These are phyloP conservation scores for Sarocladium strictum DNA, from an alignment of 2,329 filamentous ascomycete genomes.

Conservation along the genomic window DNA sequence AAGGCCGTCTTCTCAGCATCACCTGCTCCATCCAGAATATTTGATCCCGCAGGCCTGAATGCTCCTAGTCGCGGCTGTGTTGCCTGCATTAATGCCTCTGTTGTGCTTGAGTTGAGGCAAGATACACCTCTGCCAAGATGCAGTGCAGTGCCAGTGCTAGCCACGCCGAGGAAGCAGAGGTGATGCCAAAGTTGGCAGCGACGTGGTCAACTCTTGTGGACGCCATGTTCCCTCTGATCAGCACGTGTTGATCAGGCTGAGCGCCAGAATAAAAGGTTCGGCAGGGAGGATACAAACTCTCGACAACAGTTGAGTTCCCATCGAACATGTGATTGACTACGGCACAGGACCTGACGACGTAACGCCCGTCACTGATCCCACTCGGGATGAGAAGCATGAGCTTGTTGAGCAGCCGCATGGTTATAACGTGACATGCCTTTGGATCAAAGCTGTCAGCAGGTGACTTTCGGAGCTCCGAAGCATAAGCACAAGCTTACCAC, in stretches of 20 bases:
- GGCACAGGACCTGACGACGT: conserved; percentile 44
- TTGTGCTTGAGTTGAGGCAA: conserved; percentile 45
- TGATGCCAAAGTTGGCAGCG: conserved; percentile 39
- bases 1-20: too few species aligned
- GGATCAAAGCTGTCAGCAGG: neutral
- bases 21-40: conserved; percentile 11
- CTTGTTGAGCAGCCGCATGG: conserved; percentile 40
- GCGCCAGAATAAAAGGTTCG: conserved; percentile 25
- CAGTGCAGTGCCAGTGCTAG: conserved; percentile 15
- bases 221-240: conserved; percentile 18
- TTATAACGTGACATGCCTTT: conserved; percentile 42
- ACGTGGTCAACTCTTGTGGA: conserved; percentile 22
- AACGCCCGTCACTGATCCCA: conserved; percentile 29
- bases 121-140: conserved; percentile 16
- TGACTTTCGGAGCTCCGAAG: neutral
- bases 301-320: conserved; percentile 8
- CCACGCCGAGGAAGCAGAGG: conserved; percentile 33
- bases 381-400: conserved; percentile 21
- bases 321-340: conserved; percentile 36
- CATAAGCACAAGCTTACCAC: conserved; percentile 33
- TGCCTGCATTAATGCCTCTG: conserved; percentile 41
- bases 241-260: conserved; percentile 4
- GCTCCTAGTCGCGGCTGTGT: conserved; percentile 49
- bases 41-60: conserved; percentile 33
- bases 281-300: conserved; percentile 36